These are phyloP conservation scores for Asterionellopsis glacialis DNA, from an alignment of 108 stramenopile species.

Conservation along the genomic window DNA sequence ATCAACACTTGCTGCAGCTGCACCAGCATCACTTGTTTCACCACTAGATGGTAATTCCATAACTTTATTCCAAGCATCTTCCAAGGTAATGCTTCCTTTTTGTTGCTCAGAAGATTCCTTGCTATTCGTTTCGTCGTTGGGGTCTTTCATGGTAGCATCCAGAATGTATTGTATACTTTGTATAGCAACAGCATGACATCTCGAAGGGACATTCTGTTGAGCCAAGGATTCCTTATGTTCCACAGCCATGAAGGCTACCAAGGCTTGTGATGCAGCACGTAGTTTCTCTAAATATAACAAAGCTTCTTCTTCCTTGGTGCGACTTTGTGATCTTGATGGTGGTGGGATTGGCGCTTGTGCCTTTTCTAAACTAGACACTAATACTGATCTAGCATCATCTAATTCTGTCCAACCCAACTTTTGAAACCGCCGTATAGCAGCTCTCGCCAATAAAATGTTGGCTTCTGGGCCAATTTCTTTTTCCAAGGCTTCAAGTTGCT, in stretches of 20 bases:
- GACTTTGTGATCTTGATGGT: constrained; percentile 30
- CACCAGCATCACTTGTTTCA: constrained; percentile 15
- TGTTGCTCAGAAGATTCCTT: not conserved
- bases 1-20: not conserved
- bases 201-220: constrained; percentile 21
- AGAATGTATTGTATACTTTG: constrained; percentile 35
- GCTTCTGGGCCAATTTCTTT: constrained; percentile 16
- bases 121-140: constrained; percentile 18
- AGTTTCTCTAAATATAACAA: constrained; percentile 48
- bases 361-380: constrained; percentile 33
- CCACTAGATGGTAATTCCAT: constrained; percentile 26
- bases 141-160: constrained; percentile 16
- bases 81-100: constrained; percentile 27
- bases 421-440: constrained; percentile 18
- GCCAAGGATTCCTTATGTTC: constrained; percentile 24
- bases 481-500: constrained; percentile 48
- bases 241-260: constrained; percentile 27
- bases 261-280: constrained; percentile 35
- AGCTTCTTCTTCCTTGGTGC: constrained; percentile 17
- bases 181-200: constrained; percentile 23
- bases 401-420: constrained; percentile 11
- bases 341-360: constrained; percentile 37
- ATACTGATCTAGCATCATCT: constrained; percentile 9
- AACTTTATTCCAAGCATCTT: constrained; percentile 78
- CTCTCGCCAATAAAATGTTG: constrained; percentile 15